Conservation (phyloP, 495 filamentous ascomycete genomes). For the Neurospora tetrasperma region DNA sequence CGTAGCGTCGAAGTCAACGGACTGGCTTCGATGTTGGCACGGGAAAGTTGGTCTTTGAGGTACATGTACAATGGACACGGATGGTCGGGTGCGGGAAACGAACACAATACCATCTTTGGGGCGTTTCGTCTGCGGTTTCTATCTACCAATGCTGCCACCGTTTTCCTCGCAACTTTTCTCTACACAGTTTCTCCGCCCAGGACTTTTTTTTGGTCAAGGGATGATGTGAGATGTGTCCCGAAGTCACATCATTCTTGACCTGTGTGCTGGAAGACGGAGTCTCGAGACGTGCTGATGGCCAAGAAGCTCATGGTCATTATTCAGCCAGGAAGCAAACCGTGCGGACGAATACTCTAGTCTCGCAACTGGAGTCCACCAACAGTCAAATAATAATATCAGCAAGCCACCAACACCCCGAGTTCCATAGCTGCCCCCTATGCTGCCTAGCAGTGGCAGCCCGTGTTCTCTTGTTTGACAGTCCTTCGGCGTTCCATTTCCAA, state of each 20-base stretch:
- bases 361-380: not conserved
- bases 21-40: constrained; percentile 23
- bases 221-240: not conserved
- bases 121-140: constrained; percentile 28
- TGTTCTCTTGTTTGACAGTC: not conserved
- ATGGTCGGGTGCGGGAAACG: constrained; percentile 25
- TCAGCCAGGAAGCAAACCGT: not conserved
- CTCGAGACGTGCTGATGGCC: not conserved
- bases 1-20: constrained; percentile 16
- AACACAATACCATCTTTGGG: constrained; percentile 30
- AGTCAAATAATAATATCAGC: not conserved
- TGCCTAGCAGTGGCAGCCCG: not conserved
- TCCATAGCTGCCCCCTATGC: not conserved
- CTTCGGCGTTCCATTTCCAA: not conserved
- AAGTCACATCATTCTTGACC: not conserved
- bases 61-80: constrained; percentile 29
- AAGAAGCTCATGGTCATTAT: not conserved
- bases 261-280: constrained; percentile 1
- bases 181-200: not conserved
- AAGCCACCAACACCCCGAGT: not conserved
- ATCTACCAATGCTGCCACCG: constrained; percentile 21
- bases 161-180: constrained; percentile 3
- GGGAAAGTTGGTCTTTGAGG: constrained; percentile 21
- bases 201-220: not conserved
- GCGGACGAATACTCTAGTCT: not conserved